Evolutionary conservation across 768 basidiomycete species (phyloP), one percentile per base, ranked within the genome.

Genomic region (Tulasnella sp.): DNA sequence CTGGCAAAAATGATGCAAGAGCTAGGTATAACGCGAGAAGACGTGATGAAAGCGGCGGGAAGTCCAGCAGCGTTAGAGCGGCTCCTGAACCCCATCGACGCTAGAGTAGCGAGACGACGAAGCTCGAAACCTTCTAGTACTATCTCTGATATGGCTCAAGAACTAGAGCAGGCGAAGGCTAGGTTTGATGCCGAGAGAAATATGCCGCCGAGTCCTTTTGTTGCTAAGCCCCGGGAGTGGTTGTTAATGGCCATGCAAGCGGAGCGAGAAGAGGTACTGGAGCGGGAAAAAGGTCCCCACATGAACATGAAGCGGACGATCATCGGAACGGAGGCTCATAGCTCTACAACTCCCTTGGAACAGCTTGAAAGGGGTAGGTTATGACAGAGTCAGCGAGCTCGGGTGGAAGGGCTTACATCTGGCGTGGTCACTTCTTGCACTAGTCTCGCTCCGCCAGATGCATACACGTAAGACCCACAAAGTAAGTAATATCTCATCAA

Each of bases 261-360:
- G 5, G 23, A 26, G 11, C 57, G 57, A 10, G n/a, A 26, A 29
- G 11, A 29, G 23, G 23, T 23, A 16, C 20, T 26, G n/a, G 57
- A n/a, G 10, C 57, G 29, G 29, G 57, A 61, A 29, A 29, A 26
- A 29, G n/a, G n/a, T 26, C 23, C 57, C 10, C 23, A 61, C n/a
- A 23, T 61, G 6, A 7, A 9, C n/a, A 61, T 13, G 23, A 74
- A 51, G 7, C 73, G 46, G 15, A 74, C 73, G 3, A 29, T 46
- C 73, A 74, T 46, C 15, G 73, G 73, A 51, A 29, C 42, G 9
- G 73, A 74, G 48, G 42, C 42, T 2, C 73, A 74, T 46, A 40
- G 46, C 16, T 74, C 73, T 23, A 32, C 23, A 32, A 39, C n/a
- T 16, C 44, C 73, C 9, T 51, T 74, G 42, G 73, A 74, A 32